Base-by-base conservation (phyloP, 1,139 yeast species). In the Trichomonascaceae sp. region DNA sequence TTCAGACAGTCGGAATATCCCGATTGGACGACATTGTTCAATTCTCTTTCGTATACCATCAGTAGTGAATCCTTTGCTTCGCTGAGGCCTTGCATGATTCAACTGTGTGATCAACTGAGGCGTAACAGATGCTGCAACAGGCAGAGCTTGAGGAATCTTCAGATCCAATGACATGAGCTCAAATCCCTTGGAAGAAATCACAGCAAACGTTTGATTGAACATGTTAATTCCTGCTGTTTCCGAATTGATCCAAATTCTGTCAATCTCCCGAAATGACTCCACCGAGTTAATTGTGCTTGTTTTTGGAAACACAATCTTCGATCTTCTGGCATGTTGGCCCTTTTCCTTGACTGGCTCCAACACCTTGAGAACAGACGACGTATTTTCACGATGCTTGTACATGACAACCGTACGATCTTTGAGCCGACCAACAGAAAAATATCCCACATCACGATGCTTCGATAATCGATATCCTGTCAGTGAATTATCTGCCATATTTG, bases 121-220 rank as follows among this genome's bases (percentile, higher is more conserved):
- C 4, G 60, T 58, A 9, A 62, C 52, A 7, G 69, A 60, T 1
- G 60, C 74, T 17, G 77, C 58, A 49, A 75, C 78, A 4, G 90
- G 83, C 15, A 82, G 76, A 9, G 83, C 78, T 58, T 83, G 73
- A 1, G 85, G 80, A 22, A 77, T 70, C 54, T 79, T 74, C 58
- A 81, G 80, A 62, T 84, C 85, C 53, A 86, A 74, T 13, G 85
- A 80, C 63, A 84, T 72, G 19, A 85, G 77, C 60, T 87, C 86
- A 61, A 85, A 83, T 0, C 93, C 93, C 60, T 81, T 81, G 44
- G 80, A 72, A 1, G 90, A 79, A 63, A 85, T 87, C 1, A 85
- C 80, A 0, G 89, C 82, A 44, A 80, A 76, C 18, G 79, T 69
- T 5, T 74, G 71, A 55, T 74, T 73, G 55, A 76, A 69, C 55